phyloP scores from a whole-genome alignment of 2,329 filamentous ascomycete genomes.

The Aureobasidium lini region DNA sequence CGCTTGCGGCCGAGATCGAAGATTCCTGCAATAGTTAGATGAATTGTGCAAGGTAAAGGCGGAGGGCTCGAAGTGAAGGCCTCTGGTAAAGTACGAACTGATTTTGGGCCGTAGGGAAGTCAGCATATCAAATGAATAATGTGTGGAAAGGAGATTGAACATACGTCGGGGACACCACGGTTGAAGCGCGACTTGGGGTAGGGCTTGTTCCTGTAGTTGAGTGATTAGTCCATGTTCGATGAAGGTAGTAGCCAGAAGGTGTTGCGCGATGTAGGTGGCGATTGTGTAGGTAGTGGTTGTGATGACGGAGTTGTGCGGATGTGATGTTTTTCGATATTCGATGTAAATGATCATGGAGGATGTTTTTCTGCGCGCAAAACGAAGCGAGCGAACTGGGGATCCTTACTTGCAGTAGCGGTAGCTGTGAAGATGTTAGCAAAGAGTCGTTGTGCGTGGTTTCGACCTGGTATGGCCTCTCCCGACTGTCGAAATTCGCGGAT shows the following conservation, averaged over 20 bases:
- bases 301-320: neutral
- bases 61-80: no score
- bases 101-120: conserved; percentile 12
- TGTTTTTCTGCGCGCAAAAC: neutral
- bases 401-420: conserved; percentile 99
- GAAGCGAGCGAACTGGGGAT: neutral
- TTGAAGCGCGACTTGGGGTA: conserved; percentile 99
- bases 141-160: neutral
- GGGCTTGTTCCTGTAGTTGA: conserved; percentile 43
- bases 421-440: conserved; percentile 6
- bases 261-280: neutral
- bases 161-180: conserved; percentile 73
- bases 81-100: no score
- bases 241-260: neutral
- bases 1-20: conserved; percentile 69
- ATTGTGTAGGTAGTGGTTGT: neutral
- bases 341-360: neutral
- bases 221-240: conserved; percentile 4
- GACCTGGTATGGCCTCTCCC: neutral
- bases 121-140: neutral
- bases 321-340: neutral
- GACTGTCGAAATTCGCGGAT: conserved; percentile 1
- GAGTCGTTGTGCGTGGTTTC: neutral
- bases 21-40: no score
- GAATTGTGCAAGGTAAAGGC: no score